These are phyloP conservation scores for Cryphonectria carpinicola DNA, from an alignment of 2,329 filamentous ascomycete species.

Conservation along the genomic window DNA sequence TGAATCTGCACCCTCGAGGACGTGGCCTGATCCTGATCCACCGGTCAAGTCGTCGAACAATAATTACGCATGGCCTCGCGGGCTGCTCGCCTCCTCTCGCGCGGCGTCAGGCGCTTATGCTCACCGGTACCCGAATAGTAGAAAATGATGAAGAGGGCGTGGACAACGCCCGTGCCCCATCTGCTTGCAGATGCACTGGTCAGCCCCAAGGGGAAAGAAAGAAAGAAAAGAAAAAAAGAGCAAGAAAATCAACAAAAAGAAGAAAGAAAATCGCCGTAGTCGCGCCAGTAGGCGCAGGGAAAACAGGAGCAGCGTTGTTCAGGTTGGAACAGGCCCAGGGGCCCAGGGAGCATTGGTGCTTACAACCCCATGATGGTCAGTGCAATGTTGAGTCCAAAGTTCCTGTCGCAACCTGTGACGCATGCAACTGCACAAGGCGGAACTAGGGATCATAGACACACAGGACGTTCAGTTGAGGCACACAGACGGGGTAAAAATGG, in stretches of 20 bases:
- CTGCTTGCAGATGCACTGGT: background rate
- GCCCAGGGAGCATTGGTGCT: background rate
- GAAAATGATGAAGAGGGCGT: constrained; percentile 14
- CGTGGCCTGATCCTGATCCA: background rate
- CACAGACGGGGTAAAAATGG: too few species aligned
- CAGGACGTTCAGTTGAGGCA: background rate
- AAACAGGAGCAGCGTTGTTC: background rate
- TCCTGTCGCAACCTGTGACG: constrained; percentile 66
- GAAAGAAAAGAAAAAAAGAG: background rate
- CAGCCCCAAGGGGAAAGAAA: background rate
- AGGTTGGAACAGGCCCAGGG: background rate
- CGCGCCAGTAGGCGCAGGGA: background rate
- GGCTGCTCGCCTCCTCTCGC: background rate
- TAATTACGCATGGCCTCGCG: background rate
- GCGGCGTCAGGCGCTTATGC: background rate
- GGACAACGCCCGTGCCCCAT: background rate
- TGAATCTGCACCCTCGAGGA: background rate
- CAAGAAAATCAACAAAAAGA: background rate
- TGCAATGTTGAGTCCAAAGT: constrained; percentile 68
- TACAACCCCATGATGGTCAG: constrained; percentile 64
- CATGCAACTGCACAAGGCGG: constrained; percentile 67
- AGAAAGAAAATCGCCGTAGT: background rate
- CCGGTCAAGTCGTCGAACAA: background rate
- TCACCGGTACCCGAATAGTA: constrained; percentile 9
- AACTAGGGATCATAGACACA: constrained; percentile 46